Evolutionary conservation across 2,329 filamentous ascomycete genomes (phyloP), one percentile per base, ranked within the genome.

Genomic region (Cordyceps javanica): DNA sequence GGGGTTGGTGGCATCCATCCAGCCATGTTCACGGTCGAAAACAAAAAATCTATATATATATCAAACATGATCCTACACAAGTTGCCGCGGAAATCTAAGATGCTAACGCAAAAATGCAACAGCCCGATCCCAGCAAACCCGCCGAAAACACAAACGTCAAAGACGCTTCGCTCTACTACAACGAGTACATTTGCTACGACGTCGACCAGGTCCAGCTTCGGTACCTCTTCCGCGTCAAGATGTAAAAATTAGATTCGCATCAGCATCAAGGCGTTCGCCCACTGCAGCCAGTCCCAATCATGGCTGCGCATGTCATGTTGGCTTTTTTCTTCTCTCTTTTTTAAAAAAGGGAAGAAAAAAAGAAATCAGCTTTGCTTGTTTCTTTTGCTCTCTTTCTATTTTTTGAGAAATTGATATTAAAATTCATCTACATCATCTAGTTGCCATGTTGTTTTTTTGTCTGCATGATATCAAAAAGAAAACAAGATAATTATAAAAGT

Each of bases 141-240:
- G 81, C 82, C 0, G 78, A 77, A 0, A 55, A 69, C 1, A 87
- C 82, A 0, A 70, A 75, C 0, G 68, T 82, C 0, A 32, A 61
- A 0, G 65, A 70, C 11, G 77, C 82, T 0, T 71, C 68, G 28
- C 74, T 91, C 23, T 68, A 73, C 51, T 90, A 90, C 73, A 90
- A 91, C 66, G 88, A 91, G 73, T 90, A 85, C 69, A 89, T 90
- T 60, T 79, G 78, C 53, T 91, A 91, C 65, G 80, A 90, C 62
- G 74, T 88, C 3, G 76, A 84, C 0, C 88, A 91, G 68, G 79
- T 91, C 34, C 83, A 85, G 44, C 75, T 90, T 5, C 80, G 87
- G 5, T 90, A 91, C 65, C 75, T 91, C 4, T 80, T 90, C 66
- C 79, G 83, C 6, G 82, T 89, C 49, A 78, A 77, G 66, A 79